phyloP scores from a whole-genome alignment of 352 stramenopile genomes.

The Pythium graminicola region DNA sequence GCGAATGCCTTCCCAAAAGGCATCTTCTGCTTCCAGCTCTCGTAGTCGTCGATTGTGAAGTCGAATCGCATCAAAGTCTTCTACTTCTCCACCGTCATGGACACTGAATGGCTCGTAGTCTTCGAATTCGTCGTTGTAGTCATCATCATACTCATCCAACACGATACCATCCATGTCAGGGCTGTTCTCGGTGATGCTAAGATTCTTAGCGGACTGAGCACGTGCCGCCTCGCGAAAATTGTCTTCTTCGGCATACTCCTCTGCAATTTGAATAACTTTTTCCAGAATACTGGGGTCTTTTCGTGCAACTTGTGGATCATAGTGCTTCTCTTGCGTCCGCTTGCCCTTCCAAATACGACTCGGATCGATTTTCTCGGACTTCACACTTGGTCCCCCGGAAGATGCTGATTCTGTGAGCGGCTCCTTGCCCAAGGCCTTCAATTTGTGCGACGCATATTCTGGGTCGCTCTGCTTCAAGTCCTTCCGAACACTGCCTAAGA shows the following conservation, averaged over 20 bases:
- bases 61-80: constrained; percentile 31
- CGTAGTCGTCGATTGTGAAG: constrained; percentile 27
- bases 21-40: constrained; percentile 29
- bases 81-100: constrained; percentile 22
- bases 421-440: constrained; percentile 16
- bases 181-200: background rate
- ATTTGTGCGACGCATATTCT: constrained; percentile 16
- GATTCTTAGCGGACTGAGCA: background rate
- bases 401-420: background rate
- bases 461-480: constrained; percentile 16
- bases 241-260: constrained; percentile 28
- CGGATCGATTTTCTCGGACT: constrained; percentile 25
- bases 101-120: constrained; percentile 50
- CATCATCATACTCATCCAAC: constrained; percentile 46
- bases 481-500: constrained; percentile 8
- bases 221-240: constrained; percentile 18
- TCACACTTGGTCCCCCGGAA: background rate
- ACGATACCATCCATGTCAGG: background rate
- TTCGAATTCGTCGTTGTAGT: constrained; percentile 84
- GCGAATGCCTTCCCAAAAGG: constrained; percentile 37
- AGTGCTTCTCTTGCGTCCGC: constrained; percentile 28
- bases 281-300: constrained; percentile 27
- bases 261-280: constrained; percentile 28
- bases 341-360: constrained; percentile 35
- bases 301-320: constrained; percentile 28